Conservation (phyloP, 352 stramenopile species). For the Phytophthora multivora region DNA sequence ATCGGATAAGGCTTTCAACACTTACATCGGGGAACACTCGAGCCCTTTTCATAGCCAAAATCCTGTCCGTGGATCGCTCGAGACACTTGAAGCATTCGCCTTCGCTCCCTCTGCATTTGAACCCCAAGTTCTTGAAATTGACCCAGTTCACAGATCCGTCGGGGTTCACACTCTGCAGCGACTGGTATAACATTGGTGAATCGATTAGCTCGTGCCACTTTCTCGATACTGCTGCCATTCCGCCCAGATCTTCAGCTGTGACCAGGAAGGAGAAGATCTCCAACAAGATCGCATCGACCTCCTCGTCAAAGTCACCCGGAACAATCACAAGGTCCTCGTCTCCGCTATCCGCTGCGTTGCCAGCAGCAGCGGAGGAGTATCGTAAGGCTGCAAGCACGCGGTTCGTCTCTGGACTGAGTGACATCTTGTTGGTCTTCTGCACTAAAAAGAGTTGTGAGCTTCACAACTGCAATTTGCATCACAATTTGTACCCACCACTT, state of each 20-base stretch:
- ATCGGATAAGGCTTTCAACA: too few relatives aligned
- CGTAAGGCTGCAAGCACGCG: not conserved
- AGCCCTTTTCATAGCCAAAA: constrained; percentile 81
- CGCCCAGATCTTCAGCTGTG: not conserved
- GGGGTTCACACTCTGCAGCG: constrained; percentile 47
- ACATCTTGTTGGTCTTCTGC: too few relatives aligned
- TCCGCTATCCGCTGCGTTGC: not conserved
- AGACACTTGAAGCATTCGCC: constrained; percentile 82
- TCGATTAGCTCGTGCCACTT: constrained; percentile 68
- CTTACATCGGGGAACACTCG: constrained; percentile 71
- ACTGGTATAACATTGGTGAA: constrained; percentile 51
- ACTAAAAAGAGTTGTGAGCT: too few relatives aligned
- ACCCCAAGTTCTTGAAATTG: constrained; percentile 81
- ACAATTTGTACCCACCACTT: too few relatives aligned
- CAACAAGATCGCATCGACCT: not conserved
- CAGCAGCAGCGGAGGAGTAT: not conserved
- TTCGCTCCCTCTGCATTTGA: constrained; percentile 87
- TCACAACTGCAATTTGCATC: too few relatives aligned
- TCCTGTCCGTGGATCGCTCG: constrained; percentile 71
- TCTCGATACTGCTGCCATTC: constrained; percentile 19
- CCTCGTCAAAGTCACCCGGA: not conserved
- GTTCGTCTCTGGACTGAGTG: not conserved
- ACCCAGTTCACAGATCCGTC: constrained; percentile 76
- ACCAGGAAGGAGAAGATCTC: not conserved
- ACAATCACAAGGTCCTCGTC: not conserved